Conservation (phyloP, 768 basidiomycete genomes). For the Lactarius hengduanensis region DNA sequence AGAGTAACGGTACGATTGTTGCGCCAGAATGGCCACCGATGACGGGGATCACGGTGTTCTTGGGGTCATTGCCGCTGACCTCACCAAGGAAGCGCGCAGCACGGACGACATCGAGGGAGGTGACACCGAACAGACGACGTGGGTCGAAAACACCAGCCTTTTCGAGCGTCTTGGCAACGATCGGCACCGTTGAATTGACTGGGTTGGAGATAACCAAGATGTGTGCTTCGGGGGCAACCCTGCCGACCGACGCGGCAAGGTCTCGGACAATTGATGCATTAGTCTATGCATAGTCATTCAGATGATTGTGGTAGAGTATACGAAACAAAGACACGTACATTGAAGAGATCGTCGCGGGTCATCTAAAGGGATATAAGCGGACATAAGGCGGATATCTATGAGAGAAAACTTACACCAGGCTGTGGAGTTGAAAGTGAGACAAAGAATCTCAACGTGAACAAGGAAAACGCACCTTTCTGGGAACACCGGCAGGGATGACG, state of each 20-base stretch:
- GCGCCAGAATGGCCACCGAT: slow-evolving; percentile 95
- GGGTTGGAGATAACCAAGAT: slow-evolving; percentile 98
- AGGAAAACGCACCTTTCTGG: slow-evolving; percentile 76
- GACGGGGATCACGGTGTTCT: slow-evolving; percentile 74
- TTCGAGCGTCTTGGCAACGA: slow-evolving; percentile 88
- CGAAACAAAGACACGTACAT: slow-evolving; percentile 51
- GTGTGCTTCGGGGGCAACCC: slow-evolving; percentile 86
- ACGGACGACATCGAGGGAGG: slow-evolving; percentile 97
- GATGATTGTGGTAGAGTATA: slow-evolving; percentile 1
- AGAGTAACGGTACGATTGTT: slow-evolving; percentile 97
- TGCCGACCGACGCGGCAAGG: slow-evolving; percentile 85
- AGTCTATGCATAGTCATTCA: slow-evolving; percentile 50
- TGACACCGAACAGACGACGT: slow-evolving; percentile 88
- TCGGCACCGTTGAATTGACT: slow-evolving; percentile 97
- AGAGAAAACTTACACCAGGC: slow-evolving; percentile 71
- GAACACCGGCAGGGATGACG: slow-evolving; percentile 98
- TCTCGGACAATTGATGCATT: slow-evolving; percentile 98
- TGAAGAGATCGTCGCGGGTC: slow-evolving; percentile 97
- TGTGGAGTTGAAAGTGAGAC: slow-evolving; percentile 40
- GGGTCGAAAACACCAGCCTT: slow-evolving; percentile 94
- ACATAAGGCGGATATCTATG: slow-evolving; percentile 32
- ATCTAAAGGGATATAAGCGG: slow-evolving; percentile 49
- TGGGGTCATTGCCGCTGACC: slow-evolving; percentile 62
- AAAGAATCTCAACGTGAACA: slow-evolving; percentile 2
- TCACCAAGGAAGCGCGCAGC: slow-evolving; percentile 86